Evolutionary conservation across 352 stramenopile species (phyloP), one percentile per base, ranked within the genome.

Genomic region (Pythium phragmiticola): DNA sequence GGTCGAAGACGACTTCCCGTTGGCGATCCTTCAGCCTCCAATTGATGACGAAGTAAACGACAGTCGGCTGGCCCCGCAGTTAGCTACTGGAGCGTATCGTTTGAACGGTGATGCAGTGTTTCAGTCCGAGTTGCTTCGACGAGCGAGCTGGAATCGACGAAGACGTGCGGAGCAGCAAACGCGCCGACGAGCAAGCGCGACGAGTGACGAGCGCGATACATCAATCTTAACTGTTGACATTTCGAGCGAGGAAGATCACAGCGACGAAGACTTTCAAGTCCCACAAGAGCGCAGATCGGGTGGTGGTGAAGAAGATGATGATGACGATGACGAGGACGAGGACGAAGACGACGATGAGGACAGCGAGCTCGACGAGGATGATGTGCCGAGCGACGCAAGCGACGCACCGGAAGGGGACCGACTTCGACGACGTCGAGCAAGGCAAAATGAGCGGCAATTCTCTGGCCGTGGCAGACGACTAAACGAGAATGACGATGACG

Each of bases 181-280:
- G 9, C 64, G 76, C 21, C 75, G 77, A 37, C 61, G 76, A 7
- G 73, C 68, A 55, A 73, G 71, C 41, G 71, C 68, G 13, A 73
- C 74, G n/a, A 57, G 82, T 43, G 86, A 93, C 50, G 87, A 95
- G 28, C 82, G 87, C 14, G 87, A 95, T 53, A 94, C 82, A 3
- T 94, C 87, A 5, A 80, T 95, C 17, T 42, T 95, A 46, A 86
- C 93, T 42, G 70, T 92, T 47, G 84, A 90, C 49, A 92, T 95
- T 49, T 93, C 87, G 7, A 94, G 87, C 65, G 87, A 95, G 30
- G 87, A 95, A 42, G 88, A 96, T 66, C 80, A 69, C 37, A 89
- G 76, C 58, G 88, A 96, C 49, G 88, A 96, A 58, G 88, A 95
- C 47, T 95, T 95, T 57, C 45, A 72, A 85, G 61, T 41, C 49